phyloP scores from a whole-genome alignment of 2,329 filamentous ascomycete genomes.

The Mollisiaceae sp. region DNA sequence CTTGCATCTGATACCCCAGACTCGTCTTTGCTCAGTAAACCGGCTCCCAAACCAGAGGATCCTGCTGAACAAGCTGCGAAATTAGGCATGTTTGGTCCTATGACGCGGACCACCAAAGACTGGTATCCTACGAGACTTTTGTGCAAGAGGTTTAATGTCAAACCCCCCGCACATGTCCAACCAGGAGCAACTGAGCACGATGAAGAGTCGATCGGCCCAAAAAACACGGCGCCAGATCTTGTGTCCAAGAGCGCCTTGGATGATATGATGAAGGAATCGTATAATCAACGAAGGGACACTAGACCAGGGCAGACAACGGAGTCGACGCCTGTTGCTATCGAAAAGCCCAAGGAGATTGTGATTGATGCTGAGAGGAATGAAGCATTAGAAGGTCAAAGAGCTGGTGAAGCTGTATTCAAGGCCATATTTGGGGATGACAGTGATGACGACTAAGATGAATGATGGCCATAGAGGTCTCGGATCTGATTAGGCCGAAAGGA shows the following conservation, averaged over 20 bases:
- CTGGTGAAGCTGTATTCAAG: constrained; percentile 82
- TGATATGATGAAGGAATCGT: constrained; percentile 56
- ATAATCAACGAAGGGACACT: constrained; percentile 32
- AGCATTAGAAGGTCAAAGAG: constrained; percentile 73
- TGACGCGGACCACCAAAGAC: constrained; percentile 74
- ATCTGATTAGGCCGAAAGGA: neutral
- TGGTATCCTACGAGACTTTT: constrained; percentile 84
- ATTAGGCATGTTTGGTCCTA: constrained; percentile 88
- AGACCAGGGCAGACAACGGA: constrained; percentile 6
- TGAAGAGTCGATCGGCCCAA: constrained; percentile 34
- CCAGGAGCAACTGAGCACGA: constrained; percentile 51
- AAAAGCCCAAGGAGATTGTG: constrained; percentile 30
- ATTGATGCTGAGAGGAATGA: constrained; percentile 76
- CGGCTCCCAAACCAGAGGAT: constrained; percentile 65
- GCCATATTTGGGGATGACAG: constrained; percentile 93
- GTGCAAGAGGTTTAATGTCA: constrained; percentile 96
- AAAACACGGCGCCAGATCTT: constrained; percentile 47
- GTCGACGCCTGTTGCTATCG: neutral
- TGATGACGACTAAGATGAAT: constrained; percentile 56
- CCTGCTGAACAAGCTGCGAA: constrained; percentile 85
- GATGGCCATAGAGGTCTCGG: neutral
- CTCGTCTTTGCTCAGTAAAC: constrained; percentile 51
- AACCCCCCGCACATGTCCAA: constrained; percentile 71
- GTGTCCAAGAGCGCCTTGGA: constrained; percentile 60
- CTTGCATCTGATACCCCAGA: constrained; percentile 46